Percentiles rank a stretch among this genome's conserved stretches.
These are phyloP conservation scores for Aureobasidium sp. DNA, from an alignment of 2,329 filamentous ascomycete species.

Conservation along the genomic window DNA sequence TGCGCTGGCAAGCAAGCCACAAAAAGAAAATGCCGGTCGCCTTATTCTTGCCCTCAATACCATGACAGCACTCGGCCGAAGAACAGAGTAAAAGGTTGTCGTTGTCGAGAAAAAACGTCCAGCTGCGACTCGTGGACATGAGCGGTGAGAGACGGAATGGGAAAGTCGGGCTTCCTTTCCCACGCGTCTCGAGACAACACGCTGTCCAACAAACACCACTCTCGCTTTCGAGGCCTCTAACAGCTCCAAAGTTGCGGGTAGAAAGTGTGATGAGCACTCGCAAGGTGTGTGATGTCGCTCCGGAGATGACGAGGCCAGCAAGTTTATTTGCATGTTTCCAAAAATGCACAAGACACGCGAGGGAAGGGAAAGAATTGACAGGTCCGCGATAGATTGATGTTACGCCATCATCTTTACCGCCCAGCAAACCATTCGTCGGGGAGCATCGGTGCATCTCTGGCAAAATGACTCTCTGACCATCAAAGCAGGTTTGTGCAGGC, in stretches of 20 bases:
- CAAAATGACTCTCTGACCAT: conserved; percentile 7
- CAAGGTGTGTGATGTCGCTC: background rate
- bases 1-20: conserved; percentile 11
- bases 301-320: conserved; percentile 3
- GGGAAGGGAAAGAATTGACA: background rate
- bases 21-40: background rate
- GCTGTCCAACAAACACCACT: background rate
- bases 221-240: background rate
- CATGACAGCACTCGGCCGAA: background rate
- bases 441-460: conserved; percentile 7
- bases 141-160: background rate
- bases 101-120: background rate
- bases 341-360: conserved; percentile 8
- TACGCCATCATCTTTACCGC: conserved; percentile 9
- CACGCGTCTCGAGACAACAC: background rate
- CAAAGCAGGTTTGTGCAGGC: conserved; percentile 13
- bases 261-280: conserved; percentile 5
- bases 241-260: background rate
- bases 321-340: conserved; percentile 8
- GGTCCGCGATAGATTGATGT: conserved; percentile 10
- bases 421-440: conserved; percentile 8
- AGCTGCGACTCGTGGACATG: background rate
- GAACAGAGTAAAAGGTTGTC: background rate
- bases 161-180: background rate
- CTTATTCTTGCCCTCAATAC: background rate